Base-by-base conservation (phyloP, 1,284 basidiomycete genomes). In the Ustilago shanxiensis region DNA sequence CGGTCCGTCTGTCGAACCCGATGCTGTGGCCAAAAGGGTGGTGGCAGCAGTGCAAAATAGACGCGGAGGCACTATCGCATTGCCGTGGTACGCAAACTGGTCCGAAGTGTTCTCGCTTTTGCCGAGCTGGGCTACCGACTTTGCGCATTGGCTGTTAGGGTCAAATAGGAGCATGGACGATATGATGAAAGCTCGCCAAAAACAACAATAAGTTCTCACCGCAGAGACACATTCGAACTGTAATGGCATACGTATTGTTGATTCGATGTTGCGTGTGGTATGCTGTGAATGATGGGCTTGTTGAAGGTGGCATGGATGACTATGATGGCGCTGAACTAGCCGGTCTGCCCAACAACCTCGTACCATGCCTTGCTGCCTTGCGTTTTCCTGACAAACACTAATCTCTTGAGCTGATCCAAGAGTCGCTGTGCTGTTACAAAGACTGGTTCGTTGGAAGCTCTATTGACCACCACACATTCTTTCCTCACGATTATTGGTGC, bases 31-130 rank as follows among this genome's bases (percentile, higher is more conserved):
- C 3, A 47, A 61, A 14, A 60, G 59, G 3, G 71, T 84, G 18
- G 66, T 83, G 7, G 31, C 66, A 3, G 67, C 74, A 3, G 53
- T 84, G 2, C 72, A 79, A 16, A 29, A 35, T 2, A 65, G 80
- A 37, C 71, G 76, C n/a, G 80, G 77, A 37, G 67, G 75, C 2
- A 64, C 71, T 3, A 72, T 83, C 22, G 73, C 72, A 1, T 24
- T 77, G 39, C 82, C 82, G 9, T 79, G 77, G 79, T 82, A 82
- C 45, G 83, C 78, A 1, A 66, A 77, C 16, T 81, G 75, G 75
- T 69, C 78, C 3, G 79, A 80, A 20, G 35, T 60, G 2, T 57
- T 83, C 29, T 63, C 66, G 13, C 35, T 81, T n/a, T 41, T 83
- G 1, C 81, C 81, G 6, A 71, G 66, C 33, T 81, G 74, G 74